These are phyloP conservation scores for Suhomyces chickasaworum DNA, from an alignment of 1,139 yeast genomes.

Conservation along the genomic window DNA sequence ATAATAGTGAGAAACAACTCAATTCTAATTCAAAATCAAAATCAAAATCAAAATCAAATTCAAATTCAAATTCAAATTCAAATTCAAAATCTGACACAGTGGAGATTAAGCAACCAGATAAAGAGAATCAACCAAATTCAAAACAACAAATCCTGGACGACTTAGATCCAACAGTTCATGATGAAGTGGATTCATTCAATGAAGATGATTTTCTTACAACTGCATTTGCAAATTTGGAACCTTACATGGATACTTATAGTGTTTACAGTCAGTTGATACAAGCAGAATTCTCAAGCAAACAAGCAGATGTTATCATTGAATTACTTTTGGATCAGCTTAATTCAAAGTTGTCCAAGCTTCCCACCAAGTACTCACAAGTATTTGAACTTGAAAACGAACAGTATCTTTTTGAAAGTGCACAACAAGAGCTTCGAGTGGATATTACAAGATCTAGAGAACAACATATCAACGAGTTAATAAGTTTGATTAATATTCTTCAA, in stretches of 20 bases:
- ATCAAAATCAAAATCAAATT: no score
- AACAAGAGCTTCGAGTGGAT: conserved; percentile 82
- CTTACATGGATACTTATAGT: conserved; percentile 54
- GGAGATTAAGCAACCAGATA: not conserved
- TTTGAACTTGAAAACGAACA: conserved; percentile 83
- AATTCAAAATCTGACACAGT: not conserved
- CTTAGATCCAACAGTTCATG: not conserved
- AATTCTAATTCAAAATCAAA: not conserved
- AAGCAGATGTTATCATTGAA: conserved; percentile 55
- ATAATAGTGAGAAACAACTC: not conserved
- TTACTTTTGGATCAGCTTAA: conserved; percentile 54
- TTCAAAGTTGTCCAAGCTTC: conserved; percentile 56
- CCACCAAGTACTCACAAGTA: conserved; percentile 60
- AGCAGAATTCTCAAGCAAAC: conserved; percentile 55
- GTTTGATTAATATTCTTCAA: conserved; percentile 68
- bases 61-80: not conserved
- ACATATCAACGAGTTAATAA: conserved; percentile 68
- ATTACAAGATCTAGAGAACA: conserved; percentile 71
- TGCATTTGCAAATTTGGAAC: conserved; percentile 45
- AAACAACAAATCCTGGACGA: not conserved
- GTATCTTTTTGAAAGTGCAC: conserved; percentile 89
- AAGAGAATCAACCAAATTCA: not conserved
- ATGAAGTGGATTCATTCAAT: conserved; percentile 3
- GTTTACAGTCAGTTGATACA: conserved; percentile 42
- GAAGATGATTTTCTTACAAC: conserved; percentile 18